A percentile compares a stretch with the other conserved stretches of the same genome.
Evolutionary conservation across 148 eudicot species (phyloP).

Genomic region (Heliosperma pusillum): DNA sequence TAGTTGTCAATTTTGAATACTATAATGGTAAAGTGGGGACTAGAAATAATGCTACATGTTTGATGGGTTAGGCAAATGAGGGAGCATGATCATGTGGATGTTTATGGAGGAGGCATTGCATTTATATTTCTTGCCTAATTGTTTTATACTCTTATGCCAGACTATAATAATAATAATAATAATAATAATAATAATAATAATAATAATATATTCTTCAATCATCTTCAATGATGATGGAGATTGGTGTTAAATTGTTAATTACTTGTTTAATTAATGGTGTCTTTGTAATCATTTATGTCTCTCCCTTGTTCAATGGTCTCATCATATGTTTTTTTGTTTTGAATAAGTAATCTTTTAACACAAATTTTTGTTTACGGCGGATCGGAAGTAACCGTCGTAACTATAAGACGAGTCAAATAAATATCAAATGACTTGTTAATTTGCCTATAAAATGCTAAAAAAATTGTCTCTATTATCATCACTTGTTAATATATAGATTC

Average conservation of each 20-base stretch:
- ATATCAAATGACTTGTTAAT: too few relatives aligned
- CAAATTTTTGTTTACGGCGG: too few relatives aligned
- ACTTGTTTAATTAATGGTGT: constrained; percentile 3
- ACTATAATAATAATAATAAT: too few relatives aligned
- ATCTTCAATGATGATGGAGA: constrained; percentile 14
- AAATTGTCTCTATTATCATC: too few relatives aligned
- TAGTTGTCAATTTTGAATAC: constrained; percentile 23
- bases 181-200: too few relatives aligned
- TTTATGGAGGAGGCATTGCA: constrained; percentile 25
- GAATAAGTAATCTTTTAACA: too few relatives aligned
- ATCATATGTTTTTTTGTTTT: too few relatives aligned
- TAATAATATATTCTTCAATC: constrained; percentile 23
- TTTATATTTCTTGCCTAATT: constrained; percentile 30
- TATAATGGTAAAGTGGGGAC: constrained; percentile 24
- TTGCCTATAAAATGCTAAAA: too few relatives aligned
- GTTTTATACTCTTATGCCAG: constrained; percentile 12
- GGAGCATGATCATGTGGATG: constrained; percentile 60
- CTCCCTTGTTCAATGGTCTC: not conserved
- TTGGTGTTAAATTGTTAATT: constrained; percentile 10
- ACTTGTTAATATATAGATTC: too few relatives aligned
- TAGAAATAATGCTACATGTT: constrained; percentile 31
- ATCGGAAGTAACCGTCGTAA: too few relatives aligned
- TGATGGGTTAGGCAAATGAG: constrained; percentile 24
- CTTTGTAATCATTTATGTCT: not conserved
- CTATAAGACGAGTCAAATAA: too few relatives aligned